phyloP scores from a whole-genome alignment of 106 monocot genomes.

The Xerophyta viscosa region DNA sequence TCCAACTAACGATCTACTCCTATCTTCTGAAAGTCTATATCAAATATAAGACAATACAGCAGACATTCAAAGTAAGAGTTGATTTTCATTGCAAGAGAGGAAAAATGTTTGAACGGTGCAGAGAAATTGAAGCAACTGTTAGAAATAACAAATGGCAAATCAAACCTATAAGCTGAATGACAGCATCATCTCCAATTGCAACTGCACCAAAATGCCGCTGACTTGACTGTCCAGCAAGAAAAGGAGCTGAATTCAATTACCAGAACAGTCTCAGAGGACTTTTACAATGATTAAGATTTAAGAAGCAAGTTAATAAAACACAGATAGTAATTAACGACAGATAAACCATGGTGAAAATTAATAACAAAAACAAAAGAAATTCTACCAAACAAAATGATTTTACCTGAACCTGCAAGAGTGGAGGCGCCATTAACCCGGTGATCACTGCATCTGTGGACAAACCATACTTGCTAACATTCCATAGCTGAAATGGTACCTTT shows the following conservation, averaged over 20 bases:
- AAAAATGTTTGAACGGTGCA: background rate
- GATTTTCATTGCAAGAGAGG: too few relatives aligned
- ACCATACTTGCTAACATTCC: conserved; percentile 79
- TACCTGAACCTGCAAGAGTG: conserved; percentile 92
- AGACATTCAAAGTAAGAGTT: too few relatives aligned
- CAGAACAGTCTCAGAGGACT: conserved; percentile 50
- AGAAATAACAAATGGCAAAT: background rate
- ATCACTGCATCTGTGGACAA: conserved; percentile 86
- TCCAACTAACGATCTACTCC: conserved; percentile 83
- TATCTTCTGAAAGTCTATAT: conserved; percentile 71
- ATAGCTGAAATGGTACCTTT: conserved; percentile 62
- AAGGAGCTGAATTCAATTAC: conserved; percentile 87
- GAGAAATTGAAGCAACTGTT: background rate
- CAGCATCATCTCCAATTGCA: conserved; percentile 76
- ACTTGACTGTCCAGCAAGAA: conserved; percentile 89
- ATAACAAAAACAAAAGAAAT: background rate
- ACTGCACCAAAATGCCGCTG: conserved; percentile 77
- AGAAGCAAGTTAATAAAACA: background rate
- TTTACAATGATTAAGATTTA: conserved; percentile 11
- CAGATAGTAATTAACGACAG: background rate
- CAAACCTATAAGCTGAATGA: conserved; percentile 81
- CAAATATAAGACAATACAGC: too few relatives aligned
- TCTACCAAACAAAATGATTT: background rate
- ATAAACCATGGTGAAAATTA: background rate
- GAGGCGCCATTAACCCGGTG: conserved; percentile 86